These are phyloP conservation scores for Draba incana DNA, from an alignment of 345 rosid genomes.

Conservation along the genomic window DNA sequence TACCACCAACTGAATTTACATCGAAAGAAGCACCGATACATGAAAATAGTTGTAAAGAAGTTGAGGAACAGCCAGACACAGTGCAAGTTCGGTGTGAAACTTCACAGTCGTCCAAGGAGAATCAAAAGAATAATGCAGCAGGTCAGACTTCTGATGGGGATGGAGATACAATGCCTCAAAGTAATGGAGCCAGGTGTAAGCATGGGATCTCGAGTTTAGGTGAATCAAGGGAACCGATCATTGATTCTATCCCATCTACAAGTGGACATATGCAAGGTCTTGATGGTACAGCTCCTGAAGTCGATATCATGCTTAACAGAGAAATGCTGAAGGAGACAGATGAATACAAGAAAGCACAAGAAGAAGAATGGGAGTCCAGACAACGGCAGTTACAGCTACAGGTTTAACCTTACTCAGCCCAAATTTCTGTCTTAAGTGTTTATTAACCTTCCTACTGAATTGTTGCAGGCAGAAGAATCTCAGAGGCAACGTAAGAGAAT, in stretches of 20 bases:
- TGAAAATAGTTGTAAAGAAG: constrained; percentile 29
- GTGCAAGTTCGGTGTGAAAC: constrained; percentile 37
- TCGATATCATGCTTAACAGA: constrained; percentile 59
- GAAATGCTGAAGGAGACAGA: constrained; percentile 85
- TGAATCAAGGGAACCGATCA: constrained; percentile 29
- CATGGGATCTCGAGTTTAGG: constrained; percentile 23
- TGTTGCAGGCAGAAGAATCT: constrained; percentile 78
- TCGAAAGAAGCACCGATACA: constrained; percentile 28
- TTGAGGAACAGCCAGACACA: constrained; percentile 11
- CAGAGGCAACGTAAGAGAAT: constrained; percentile 69
- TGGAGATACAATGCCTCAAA: constrained; percentile 20
- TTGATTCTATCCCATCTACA: constrained; percentile 32
- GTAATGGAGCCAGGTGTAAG: constrained; percentile 35
- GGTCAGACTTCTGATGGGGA: constrained; percentile 30
- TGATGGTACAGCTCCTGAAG: constrained; percentile 26
- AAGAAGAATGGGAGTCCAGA: constrained; percentile 90
- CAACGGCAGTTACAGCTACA: constrained; percentile 68
- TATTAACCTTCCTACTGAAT: constrained; percentile 6
- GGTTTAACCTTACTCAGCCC: constrained; percentile 47
- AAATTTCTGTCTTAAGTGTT: neutral
- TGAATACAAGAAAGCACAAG: constrained; percentile 74
- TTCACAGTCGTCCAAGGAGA: constrained; percentile 6
- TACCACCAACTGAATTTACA: constrained; percentile 14
- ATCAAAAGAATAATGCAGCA: constrained; percentile 12
- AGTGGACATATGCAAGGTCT: constrained; percentile 35